phyloP scores from a whole-genome alignment of 441 rosid genomes.

The Adansonia madagascariensis region DNA sequence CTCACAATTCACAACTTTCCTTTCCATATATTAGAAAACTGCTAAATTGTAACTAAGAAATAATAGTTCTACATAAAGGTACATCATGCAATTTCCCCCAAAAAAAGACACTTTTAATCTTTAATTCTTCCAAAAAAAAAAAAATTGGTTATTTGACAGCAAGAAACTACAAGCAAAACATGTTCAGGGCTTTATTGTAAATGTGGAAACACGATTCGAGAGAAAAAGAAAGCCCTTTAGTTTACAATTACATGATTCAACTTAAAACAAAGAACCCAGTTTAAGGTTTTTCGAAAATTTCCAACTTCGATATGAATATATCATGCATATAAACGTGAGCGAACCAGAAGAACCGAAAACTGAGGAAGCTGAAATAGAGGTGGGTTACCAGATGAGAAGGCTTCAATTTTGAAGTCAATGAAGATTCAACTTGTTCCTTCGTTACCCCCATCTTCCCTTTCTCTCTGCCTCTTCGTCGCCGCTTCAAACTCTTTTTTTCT shows the following conservation, averaged over 20 bases:
- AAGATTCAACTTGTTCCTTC: slow-evolving; percentile 76
- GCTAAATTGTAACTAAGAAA: neutral
- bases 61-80: neutral
- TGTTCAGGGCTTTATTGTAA: neutral
- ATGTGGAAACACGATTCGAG: neutral
- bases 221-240: neutral
- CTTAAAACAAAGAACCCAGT: slow-evolving; percentile 2
- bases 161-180: neutral
- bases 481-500: neutral
- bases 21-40: neutral
- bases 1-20: neutral
- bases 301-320: neutral
- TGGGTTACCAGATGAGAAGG: slow-evolving; percentile 71
- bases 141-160: neutral
- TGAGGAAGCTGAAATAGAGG: neutral
- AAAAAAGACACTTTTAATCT: neutral
- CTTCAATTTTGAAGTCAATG: slow-evolving; percentile 67
- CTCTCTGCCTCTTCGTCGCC: neutral
- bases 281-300: neutral
- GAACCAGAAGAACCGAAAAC: neutral
- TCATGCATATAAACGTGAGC: neutral
- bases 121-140: neutral
- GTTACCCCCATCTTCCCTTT: slow-evolving; percentile 67
- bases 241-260: neutral
- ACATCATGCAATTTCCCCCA: neutral